Base-by-base conservation (phyloP, 768 basidiomycete genomes). In the Suillus ampliporus region DNA sequence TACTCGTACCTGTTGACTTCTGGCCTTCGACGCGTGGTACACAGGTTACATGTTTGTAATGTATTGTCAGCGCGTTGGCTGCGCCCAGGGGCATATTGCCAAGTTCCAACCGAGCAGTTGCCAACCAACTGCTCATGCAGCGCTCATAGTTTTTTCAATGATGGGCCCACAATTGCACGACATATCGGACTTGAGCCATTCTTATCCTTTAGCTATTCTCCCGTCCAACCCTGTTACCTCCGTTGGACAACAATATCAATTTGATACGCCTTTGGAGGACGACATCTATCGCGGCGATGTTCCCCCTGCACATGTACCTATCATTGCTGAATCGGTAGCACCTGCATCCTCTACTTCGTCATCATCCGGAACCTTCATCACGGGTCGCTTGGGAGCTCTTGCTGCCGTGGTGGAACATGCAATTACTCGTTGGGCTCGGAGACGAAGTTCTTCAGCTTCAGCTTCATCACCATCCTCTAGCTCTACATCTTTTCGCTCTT, bases 401-500 rank as follows among this genome's bases (percentile, higher is more conserved):
- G 82, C 89, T 21, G 82, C 87, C 2, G 83, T 89, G 41, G 82
- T 91, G 11, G 91, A 92, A 66, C 80, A 83, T 54, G 90, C 90
- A 8, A 90, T 91, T 62, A 77, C 87, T 41, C 83, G 86, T 63
- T 92, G 90, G 90, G 89, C 89, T 56, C 54, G 54, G 19, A 56
- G 54, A 26, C 80, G 81, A 46, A 81, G 80, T 69, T 76, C 78
- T 1, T 77, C 80, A 1, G 71, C 77, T 2, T 78, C 84, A 0
- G 82, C 82, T n/a, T 80, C 83, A 2, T 79, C 80, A 2, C 80
- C 83, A 0, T 81, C 83, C 4, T 75, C 79, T 3, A 68, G 68
- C 67, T 79, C 73, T 69, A 75, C 52, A 56, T 41, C 81, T 79
- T 34, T 74, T 72, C 60, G 64, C 15, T 67, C 65, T 57, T 60